These are phyloP conservation scores for Apiospora kogelbergensis DNA, from an alignment of 2,329 filamentous ascomycete species.

Conservation along the genomic window DNA sequence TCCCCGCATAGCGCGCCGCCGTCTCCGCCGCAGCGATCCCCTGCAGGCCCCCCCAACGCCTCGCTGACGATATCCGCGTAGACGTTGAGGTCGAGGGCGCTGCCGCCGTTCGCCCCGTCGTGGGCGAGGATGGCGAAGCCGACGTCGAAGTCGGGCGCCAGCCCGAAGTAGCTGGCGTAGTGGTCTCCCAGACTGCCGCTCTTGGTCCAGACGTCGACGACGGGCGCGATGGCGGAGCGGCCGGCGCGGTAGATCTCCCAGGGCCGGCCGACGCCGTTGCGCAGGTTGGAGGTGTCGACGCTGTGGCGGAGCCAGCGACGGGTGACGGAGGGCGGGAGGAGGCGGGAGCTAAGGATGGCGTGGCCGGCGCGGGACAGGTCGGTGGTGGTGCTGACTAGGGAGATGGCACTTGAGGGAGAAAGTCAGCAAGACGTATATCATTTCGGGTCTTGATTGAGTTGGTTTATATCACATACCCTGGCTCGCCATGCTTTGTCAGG, in stretches of 20 bases:
- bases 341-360: constrained; percentile 22
- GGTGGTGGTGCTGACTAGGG: constrained; percentile 18
- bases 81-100: constrained; percentile 32
- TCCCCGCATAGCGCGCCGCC: constrained; percentile 18
- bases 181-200: constrained; percentile 23
- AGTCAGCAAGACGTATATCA: too few species aligned
- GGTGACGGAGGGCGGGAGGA: constrained; percentile 22
- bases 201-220: constrained; percentile 30
- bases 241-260: constrained; percentile 35
- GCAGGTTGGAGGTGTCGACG: constrained; percentile 32
- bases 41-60: constrained; percentile 16
- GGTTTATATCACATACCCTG: constrained; percentile 10
- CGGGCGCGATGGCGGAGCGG: constrained; percentile 18
- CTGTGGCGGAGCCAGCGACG: constrained; percentile 32
- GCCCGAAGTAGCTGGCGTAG: constrained; percentile 29
- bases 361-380: constrained; percentile 23
- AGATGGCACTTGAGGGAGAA: constrained; percentile 13
- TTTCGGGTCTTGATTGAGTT: too few species aligned
- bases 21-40: constrained; percentile 19
- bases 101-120: constrained; percentile 22
- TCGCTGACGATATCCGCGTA: constrained; percentile 33
- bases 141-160: constrained; percentile 22
- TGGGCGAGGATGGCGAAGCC: constrained; percentile 34
- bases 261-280: constrained; percentile 33
- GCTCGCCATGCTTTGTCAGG: constrained; percentile 20